These are phyloP conservation scores for Epicoccum sorghinum DNA, from an alignment of 2,329 filamentous ascomycete species.

Conservation along the genomic window DNA sequence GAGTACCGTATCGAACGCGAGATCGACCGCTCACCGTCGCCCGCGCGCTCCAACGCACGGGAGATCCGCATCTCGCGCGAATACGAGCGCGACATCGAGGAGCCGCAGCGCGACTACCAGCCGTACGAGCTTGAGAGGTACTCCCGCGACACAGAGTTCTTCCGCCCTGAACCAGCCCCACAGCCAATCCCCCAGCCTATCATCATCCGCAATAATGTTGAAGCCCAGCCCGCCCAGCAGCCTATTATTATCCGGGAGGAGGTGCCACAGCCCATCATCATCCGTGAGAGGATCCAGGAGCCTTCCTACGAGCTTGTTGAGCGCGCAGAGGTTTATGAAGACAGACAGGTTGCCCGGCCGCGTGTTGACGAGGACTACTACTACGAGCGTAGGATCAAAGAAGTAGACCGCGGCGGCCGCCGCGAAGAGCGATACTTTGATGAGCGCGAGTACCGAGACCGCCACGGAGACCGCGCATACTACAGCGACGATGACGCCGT, in stretches of 20 bases:
- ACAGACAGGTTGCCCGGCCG: constrained; percentile 53
- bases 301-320: constrained; percentile 66
- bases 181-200: constrained; percentile 49
- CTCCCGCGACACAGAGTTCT: constrained; percentile 60
- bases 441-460: constrained; percentile 48
- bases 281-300: constrained; percentile 54
- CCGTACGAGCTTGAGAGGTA: constrained; percentile 56
- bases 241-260: constrained; percentile 64
- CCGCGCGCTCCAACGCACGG: constrained; percentile 48
- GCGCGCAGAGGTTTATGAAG: constrained; percentile 60
- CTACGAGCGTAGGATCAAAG: constrained; percentile 63
- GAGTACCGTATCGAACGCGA: constrained; percentile 61
- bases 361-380: constrained; percentile 65
- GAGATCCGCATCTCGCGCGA: constrained; percentile 42
- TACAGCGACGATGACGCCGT: constrained; percentile 69
- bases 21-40: constrained; percentile 55
- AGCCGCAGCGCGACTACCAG: constrained; percentile 34
- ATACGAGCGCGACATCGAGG: constrained; percentile 41
- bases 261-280: constrained; percentile 54
- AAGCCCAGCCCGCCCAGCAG: constrained; percentile 57
- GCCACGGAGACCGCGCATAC: constrained; percentile 51
- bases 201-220: constrained; percentile 54
- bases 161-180: constrained; percentile 49
- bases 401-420: constrained; percentile 58
- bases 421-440: constrained; percentile 46